These are phyloP conservation scores for Lenwebbia sp. DNA, from an alignment of 345 rosid genomes.

Conservation along the genomic window DNA sequence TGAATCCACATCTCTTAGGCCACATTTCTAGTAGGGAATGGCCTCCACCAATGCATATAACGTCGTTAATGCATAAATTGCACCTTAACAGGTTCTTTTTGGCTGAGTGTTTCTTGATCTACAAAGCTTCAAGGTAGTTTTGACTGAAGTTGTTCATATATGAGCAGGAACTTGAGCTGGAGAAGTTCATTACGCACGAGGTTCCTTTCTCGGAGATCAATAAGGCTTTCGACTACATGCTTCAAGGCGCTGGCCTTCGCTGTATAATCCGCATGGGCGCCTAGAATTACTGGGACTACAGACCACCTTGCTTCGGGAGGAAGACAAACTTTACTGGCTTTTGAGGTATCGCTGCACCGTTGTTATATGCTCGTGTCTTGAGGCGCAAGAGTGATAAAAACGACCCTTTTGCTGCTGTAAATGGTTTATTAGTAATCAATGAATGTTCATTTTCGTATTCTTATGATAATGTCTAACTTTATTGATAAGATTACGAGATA, in stretches of 20 bases:
- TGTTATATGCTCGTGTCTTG: neutral
- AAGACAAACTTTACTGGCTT: neutral
- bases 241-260: conserved; percentile 17
- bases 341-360: neutral
- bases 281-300: neutral
- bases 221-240: conserved; percentile 33
- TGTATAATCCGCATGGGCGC: conserved; percentile 25
- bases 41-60: neutral
- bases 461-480: neutral
- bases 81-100: neutral
- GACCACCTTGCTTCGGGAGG: neutral
- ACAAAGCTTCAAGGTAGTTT: neutral
- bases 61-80: neutral
- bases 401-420: neutral
- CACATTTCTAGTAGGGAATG: neutral
- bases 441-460: neutral
- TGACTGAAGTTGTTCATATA: neutral
- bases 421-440: neutral
- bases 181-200: conserved; percentile 32
- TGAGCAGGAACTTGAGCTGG: conserved; percentile 30
- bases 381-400: neutral
- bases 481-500: neutral
- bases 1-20: neutral
- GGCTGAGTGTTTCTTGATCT: neutral
- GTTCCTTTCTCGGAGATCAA: conserved; percentile 33